Conservation (phyloP, 2,329 filamentous ascomycete species). For the Blastomyces parvus region DNA sequence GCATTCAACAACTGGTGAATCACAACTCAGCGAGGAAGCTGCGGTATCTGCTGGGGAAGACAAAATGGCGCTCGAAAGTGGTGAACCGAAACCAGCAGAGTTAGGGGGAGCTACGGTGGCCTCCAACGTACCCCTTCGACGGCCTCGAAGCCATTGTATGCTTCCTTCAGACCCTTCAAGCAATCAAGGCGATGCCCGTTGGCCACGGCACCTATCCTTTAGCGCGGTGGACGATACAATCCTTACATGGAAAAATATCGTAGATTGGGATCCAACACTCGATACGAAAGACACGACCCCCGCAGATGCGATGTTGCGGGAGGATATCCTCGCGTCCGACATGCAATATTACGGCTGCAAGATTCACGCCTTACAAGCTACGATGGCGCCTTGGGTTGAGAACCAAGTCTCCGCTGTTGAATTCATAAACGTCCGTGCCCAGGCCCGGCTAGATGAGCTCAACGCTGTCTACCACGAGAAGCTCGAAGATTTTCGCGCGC, state of each 20-base stretch:
- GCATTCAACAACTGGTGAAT: neutral
- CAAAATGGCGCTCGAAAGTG: neutral
- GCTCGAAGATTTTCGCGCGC: constrained; percentile 57
- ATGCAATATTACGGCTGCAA: constrained; percentile 27
- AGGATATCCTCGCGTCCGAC: constrained; percentile 32
- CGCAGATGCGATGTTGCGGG: constrained; percentile 32
- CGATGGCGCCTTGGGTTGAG: constrained; percentile 36
- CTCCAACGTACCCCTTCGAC: constrained; percentile 19
- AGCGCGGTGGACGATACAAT: constrained; percentile 40
- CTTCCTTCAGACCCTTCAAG: constrained; percentile 18
- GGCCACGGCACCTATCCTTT: constrained; percentile 38
- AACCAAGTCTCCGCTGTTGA: constrained; percentile 36
- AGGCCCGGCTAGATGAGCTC: constrained; percentile 55
- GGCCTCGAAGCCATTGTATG: constrained; percentile 30
- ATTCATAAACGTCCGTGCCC: constrained; percentile 55
- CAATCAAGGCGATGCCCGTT: constrained; percentile 23
- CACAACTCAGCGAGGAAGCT: neutral
- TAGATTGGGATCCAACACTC: constrained; percentile 20
- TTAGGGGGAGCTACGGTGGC: neutral
- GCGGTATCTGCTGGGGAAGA: neutral
- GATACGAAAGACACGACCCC: constrained; percentile 31
- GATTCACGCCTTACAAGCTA: constrained; percentile 30
- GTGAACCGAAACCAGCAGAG: neutral
- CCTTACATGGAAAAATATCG: constrained; percentile 28
- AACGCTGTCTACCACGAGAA: constrained; percentile 60